phyloP scores from a whole-genome alignment of 176 grass and related monocot genomes.

The Puya raimondii region DNA sequence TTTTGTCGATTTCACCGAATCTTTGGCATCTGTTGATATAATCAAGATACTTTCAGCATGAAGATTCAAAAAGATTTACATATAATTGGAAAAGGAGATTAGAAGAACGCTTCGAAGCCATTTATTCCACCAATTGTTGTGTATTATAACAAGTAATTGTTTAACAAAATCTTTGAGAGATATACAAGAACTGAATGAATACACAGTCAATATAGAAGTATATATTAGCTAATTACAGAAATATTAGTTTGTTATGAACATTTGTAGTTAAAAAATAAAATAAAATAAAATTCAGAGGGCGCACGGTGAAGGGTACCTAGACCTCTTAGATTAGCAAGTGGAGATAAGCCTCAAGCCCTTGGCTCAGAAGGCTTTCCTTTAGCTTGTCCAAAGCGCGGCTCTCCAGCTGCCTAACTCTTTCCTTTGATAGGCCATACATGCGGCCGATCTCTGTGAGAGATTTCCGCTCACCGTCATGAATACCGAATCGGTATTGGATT shows the following conservation, averaged over 20 bases:
- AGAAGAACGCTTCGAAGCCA: background rate
- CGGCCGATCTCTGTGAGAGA: slow-evolving; percentile 64
- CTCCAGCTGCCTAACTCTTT: slow-evolving; percentile 82
- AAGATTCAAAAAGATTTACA: background rate
- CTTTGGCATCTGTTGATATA: too few species aligned
- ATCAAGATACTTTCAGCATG: too few species aligned
- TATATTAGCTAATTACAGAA: background rate
- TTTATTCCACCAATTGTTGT: background rate
- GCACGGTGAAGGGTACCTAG: background rate
- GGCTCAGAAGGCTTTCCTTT: slow-evolving; percentile 27
- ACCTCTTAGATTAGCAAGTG: slow-evolving; percentile 37
- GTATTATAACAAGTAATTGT: background rate
- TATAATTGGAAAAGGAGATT: background rate
- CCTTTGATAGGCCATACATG: slow-evolving; percentile 69
- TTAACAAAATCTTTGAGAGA: background rate
- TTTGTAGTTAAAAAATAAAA: slow-evolving; percentile 3
- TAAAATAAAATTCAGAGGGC: background rate
- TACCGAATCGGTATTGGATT: slow-evolving; percentile 67
- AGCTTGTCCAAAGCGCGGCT: slow-evolving; percentile 62
- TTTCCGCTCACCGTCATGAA: slow-evolving; percentile 47
- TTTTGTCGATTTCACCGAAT: too few species aligned
- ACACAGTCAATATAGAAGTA: background rate
- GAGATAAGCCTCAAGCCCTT: slow-evolving; percentile 61
- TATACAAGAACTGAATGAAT: slow-evolving; percentile 1
- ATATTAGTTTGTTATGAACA: background rate